These are phyloP conservation scores for Melanomma pulvis-pyrius DNA, from an alignment of 495 filamentous ascomycete species.

Conservation along the genomic window DNA sequence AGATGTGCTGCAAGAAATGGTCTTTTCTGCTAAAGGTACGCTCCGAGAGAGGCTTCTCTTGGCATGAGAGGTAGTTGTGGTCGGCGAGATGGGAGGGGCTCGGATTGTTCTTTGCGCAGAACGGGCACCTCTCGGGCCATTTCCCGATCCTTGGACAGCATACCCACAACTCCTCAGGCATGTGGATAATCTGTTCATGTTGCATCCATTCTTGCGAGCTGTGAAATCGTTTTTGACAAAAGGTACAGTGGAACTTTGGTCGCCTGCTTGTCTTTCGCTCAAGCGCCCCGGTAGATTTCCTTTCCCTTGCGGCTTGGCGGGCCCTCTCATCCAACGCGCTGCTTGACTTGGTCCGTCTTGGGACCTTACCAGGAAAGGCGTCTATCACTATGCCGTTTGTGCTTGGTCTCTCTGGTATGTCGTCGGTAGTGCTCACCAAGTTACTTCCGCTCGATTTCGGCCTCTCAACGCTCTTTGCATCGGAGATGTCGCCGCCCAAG, in stretches of 20 bases:
- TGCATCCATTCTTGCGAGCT: constrained; percentile 24
- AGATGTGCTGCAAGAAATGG: constrained; percentile 29
- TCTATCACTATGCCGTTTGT: constrained; percentile 7
- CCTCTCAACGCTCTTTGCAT: constrained; percentile 26
- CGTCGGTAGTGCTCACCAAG: constrained; percentile 3
- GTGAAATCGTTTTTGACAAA: constrained; percentile 30
- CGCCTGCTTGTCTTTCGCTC: constrained; percentile 19
- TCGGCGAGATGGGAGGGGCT: constrained; percentile 32
- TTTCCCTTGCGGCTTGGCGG: neutral
- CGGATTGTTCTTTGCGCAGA: constrained; percentile 27
- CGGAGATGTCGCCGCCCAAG: constrained; percentile 17
- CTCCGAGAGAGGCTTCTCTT: constrained; percentile 32
- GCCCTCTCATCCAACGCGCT: constrained; percentile 14
- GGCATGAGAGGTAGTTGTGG: constrained; percentile 36
- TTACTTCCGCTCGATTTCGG: constrained; percentile 28
- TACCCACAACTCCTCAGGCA: constrained; percentile 30
- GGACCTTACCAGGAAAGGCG: neutral
- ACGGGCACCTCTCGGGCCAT: constrained; percentile 27
- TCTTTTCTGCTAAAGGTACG: constrained; percentile 27
- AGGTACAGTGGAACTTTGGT: constrained; percentile 29
- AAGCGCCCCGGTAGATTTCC: neutral
- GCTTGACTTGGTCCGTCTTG: constrained; percentile 15
- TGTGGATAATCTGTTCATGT: constrained; percentile 26
- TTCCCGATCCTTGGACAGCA: constrained; percentile 30
- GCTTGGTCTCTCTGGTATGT: constrained; percentile 5